Conservation (phyloP, 495 filamentous ascomycete species). For the Parathielavia appendiculata region DNA sequence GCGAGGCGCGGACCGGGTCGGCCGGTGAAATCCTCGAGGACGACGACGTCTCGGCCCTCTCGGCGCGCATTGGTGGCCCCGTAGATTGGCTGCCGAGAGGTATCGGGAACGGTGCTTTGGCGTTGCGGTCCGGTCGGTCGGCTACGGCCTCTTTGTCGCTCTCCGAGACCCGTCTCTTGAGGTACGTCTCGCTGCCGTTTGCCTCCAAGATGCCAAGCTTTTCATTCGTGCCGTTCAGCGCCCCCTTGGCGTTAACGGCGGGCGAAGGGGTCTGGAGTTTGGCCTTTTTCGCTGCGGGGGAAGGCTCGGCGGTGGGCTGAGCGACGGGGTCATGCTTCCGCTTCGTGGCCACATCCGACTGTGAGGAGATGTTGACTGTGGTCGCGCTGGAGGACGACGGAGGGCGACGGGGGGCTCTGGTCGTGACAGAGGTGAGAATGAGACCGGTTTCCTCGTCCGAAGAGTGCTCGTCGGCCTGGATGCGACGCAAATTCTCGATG, state of each 20-base stretch:
- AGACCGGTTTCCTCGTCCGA: constrained; percentile 10
- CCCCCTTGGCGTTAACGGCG: background rate
- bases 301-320: background rate
- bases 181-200: background rate
- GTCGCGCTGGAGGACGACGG: background rate
- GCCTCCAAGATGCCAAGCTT: background rate
- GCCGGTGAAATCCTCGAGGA: too few relatives aligned
- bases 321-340: background rate
- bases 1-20: too few relatives aligned
- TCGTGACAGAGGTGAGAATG: background rate
- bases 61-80: too few relatives aligned
- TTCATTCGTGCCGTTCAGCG: background rate
- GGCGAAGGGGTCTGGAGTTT: background rate
- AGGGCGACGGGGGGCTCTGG: background rate
- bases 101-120: background rate
- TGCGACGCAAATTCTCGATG: background rate
- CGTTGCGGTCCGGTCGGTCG: too few relatives aligned
- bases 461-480: constrained; percentile 9
- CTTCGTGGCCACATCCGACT: background rate
- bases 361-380: background rate
- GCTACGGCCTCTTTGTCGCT: too few relatives aligned
- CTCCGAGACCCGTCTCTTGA: constrained; percentile 6
- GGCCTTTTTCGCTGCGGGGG: background rate
- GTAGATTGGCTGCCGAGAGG: too few relatives aligned
- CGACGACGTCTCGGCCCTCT: too few relatives aligned